These are phyloP conservation scores for Rubia occidens DNA, from an alignment of 305 asterid species.

Conservation along the genomic window DNA sequence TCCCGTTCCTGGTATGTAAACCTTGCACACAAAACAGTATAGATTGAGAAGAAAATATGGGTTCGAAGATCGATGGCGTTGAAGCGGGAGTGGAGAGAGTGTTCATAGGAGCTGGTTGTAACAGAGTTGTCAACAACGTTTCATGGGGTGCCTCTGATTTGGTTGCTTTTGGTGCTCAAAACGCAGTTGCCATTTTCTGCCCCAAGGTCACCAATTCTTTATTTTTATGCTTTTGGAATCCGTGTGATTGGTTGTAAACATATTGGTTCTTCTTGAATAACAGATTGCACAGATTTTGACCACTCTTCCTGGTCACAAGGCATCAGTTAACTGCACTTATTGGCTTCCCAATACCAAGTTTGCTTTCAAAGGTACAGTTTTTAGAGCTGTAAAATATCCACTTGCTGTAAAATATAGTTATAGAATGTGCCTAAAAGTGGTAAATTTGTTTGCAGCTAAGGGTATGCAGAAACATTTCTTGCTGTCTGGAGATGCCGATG, in stretches of 20 bases:
- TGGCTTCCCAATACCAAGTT: slow-evolving; percentile 88
- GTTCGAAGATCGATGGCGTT: slow-evolving; percentile 19
- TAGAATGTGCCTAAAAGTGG: slow-evolving; percentile 4
- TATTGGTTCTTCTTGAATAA: not conserved
- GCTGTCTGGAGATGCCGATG: slow-evolving; percentile 92
- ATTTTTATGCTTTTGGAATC: not conserved
- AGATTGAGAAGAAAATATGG: slow-evolving; percentile 21
- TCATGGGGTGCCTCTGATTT: slow-evolving; percentile 89
- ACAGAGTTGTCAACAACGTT: slow-evolving; percentile 77
- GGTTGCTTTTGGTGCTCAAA: slow-evolving; percentile 82
- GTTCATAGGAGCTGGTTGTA: slow-evolving; percentile 83
- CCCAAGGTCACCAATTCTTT: slow-evolving; percentile 47
- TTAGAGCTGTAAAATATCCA: slow-evolving; percentile 7
- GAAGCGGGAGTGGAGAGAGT: slow-evolving; percentile 43
- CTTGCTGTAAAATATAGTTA: not conserved
- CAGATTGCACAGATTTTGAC: slow-evolving; percentile 79
- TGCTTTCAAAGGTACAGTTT: slow-evolving; percentile 58
- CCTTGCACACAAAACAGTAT: not conserved
- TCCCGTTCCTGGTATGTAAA: too few relatives aligned
- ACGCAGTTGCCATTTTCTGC: slow-evolving; percentile 77
- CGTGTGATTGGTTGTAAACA: not conserved
- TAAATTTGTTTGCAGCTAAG: slow-evolving; percentile 36
- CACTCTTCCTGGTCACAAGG: slow-evolving; percentile 90
- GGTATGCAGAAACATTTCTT: slow-evolving; percentile 51
- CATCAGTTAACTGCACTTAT: slow-evolving; percentile 74